Percentiles rank a stretch among this genome's conserved stretches.
These are phyloP conservation scores for Globisporangium cylindrosporum DNA, from an alignment of 352 stramenopile genomes.

Conservation along the genomic window DNA sequence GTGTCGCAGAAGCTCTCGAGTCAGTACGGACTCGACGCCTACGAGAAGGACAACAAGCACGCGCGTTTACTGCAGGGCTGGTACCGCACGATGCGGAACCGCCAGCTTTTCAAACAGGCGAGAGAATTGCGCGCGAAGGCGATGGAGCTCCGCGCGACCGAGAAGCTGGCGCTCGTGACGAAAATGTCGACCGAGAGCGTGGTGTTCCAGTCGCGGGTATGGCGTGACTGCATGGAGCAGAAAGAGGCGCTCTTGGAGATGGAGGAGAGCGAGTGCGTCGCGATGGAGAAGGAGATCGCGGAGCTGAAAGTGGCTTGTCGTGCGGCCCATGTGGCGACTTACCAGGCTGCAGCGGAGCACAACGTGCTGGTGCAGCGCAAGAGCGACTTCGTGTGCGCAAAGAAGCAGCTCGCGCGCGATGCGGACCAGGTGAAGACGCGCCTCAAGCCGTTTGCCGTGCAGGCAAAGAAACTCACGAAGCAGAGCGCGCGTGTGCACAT, in stretches of 20 bases:
- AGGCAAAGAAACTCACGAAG: slow-evolving; percentile 54
- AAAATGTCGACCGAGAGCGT: slow-evolving; percentile 35
- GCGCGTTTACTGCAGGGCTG: slow-evolving; percentile 58
- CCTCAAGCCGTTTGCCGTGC: slow-evolving; percentile 59
- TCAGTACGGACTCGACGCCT: slow-evolving; percentile 52
- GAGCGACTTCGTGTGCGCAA: slow-evolving; percentile 28
- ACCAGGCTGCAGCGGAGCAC: slow-evolving; percentile 33
- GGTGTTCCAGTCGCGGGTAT: slow-evolving; percentile 68
- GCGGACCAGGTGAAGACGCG: slow-evolving; percentile 44
- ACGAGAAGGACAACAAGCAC: slow-evolving; percentile 31
- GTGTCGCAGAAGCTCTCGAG: slow-evolving; percentile 60
- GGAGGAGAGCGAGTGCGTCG: slow-evolving; percentile 37
- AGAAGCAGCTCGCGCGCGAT: slow-evolving; percentile 18
- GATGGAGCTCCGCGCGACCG: slow-evolving; percentile 24
- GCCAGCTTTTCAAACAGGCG: slow-evolving; percentile 53
- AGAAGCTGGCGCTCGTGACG: slow-evolving; percentile 33
- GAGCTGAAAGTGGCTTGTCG: slow-evolving; percentile 44
- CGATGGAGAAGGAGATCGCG: slow-evolving; percentile 48
- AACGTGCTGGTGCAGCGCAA: slow-evolving; percentile 34
- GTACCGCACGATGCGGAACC: slow-evolving; percentile 53
- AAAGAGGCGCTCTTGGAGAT: slow-evolving; percentile 40
- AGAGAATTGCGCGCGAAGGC: slow-evolving; percentile 22
- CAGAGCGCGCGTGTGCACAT: slow-evolving; percentile 47
- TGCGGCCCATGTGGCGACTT: slow-evolving; percentile 36
- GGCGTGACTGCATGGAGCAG: slow-evolving; percentile 58